Conservation (phyloP, 1,284 basidiomycete genomes). For the Pseudozyma hubeiensis region DNA sequence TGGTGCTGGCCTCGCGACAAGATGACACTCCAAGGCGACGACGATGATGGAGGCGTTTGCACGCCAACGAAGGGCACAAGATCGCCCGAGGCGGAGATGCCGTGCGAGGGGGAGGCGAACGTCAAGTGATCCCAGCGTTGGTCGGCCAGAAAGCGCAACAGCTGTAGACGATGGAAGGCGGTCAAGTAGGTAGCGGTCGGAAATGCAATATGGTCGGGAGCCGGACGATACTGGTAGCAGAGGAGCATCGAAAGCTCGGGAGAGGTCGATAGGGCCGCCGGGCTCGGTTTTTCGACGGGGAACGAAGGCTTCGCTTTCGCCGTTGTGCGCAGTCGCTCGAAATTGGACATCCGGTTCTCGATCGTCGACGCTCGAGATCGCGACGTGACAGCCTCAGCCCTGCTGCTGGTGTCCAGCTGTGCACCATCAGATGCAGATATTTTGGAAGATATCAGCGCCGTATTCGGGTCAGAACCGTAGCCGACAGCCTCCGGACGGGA, state of each 20-base stretch:
- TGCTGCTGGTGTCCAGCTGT: not conserved
- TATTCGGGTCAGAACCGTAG: constrained; percentile 3
- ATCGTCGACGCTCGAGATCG: constrained; percentile 10
- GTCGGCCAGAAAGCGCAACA: constrained; percentile 42
- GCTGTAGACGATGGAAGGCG: constrained; percentile 42
- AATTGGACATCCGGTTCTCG: constrained; percentile 12
- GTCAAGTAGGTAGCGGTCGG: constrained; percentile 29
- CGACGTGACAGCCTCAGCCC: not conserved
- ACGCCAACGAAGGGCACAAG: constrained; percentile 42
- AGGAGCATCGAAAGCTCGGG: constrained; percentile 51
- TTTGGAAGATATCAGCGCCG: not conserved
- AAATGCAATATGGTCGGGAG: constrained; percentile 2
- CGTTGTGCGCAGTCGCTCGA: constrained; percentile 11
- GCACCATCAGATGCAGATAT: not conserved
- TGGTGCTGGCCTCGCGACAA: constrained; percentile 26
- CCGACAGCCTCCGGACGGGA: constrained; percentile 4
- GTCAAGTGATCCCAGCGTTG: constrained; percentile 34
- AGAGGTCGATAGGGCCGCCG: constrained; percentile 44
- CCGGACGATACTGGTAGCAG: constrained; percentile 32
- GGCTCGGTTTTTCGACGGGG: constrained; percentile 12
- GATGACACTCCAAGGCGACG: constrained; percentile 29
- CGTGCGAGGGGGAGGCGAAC: constrained; percentile 43
- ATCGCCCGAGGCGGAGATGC: constrained; percentile 42
- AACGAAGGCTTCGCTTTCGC: constrained; percentile 25
- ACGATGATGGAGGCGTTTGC: constrained; percentile 10